phyloP scores from a whole-genome alignment of 192 early-diverging fungal species.

The Paraglomus brasilianum region DNA sequence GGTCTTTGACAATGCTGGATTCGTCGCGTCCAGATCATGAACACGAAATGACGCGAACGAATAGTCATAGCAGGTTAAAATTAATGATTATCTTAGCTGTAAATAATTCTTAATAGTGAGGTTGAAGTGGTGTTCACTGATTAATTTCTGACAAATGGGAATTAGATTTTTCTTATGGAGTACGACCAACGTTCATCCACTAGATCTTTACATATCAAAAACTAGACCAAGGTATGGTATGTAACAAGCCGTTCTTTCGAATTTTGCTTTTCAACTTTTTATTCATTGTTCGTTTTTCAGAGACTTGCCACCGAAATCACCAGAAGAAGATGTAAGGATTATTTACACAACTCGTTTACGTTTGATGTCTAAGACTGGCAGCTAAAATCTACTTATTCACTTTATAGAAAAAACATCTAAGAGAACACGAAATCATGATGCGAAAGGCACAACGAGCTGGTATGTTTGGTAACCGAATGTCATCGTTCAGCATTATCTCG shows the following conservation, averaged over 20 bases:
- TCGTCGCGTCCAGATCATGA: neutral
- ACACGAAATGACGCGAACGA: neutral
- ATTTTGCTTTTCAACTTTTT: neutral
- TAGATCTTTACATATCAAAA: constrained; percentile 43
- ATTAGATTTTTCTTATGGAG: constrained; percentile 5
- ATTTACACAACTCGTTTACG: no score
- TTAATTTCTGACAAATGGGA: neutral
- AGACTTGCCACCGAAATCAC: constrained; percentile 43
- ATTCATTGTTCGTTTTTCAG: neutral
- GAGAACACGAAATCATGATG: constrained; percentile 46
- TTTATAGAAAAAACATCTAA: constrained; percentile 35
- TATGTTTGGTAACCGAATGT: neutral
- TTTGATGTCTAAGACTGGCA: no score
- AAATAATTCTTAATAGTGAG: neutral
- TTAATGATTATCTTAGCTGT: neutral
- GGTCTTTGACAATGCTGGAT: neutral
- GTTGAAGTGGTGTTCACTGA: neutral
- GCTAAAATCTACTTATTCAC: neutral
- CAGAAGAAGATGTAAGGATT: constrained; percentile 32
- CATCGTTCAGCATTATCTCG: neutral
- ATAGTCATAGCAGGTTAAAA: constrained; percentile 16
- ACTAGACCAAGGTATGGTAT: constrained; percentile 45
- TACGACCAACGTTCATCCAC: constrained; percentile 30
- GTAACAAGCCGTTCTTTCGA: neutral
- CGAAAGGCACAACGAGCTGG: constrained; percentile 38